Conservation (phyloP, 768 basidiomycete genomes). For the Russula ochroleuca region DNA sequence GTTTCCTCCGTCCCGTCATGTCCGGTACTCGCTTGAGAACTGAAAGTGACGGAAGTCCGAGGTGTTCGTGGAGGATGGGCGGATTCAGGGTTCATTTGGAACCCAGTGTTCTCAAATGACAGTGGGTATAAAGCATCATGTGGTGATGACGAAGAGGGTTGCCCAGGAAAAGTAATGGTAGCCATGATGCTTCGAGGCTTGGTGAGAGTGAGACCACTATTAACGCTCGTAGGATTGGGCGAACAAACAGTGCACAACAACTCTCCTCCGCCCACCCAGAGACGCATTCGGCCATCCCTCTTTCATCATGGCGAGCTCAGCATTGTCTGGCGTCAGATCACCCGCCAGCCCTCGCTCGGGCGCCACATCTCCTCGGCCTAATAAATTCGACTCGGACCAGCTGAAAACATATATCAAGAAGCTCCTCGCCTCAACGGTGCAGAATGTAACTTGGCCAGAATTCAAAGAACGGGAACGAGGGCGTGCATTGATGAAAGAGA, state of each 20-base stretch:
- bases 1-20: conserved; percentile 37
- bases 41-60: conserved; percentile 45
- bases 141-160: conserved; percentile 40
- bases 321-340: conserved; percentile 49
- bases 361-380: conserved; percentile 50
- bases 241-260: conserved; percentile 24
- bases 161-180: conserved; percentile 58
- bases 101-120: conserved; percentile 52
- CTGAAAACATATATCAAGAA: conserved; percentile 80
- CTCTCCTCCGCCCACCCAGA: background rate
- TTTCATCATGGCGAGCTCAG: conserved; percentile 16
- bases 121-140: conserved; percentile 51
- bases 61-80: conserved; percentile 77
- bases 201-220: conserved; percentile 1
- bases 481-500: conserved; percentile 76
- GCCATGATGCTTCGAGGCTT: conserved; percentile 46
- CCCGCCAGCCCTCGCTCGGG: conserved; percentile 58
- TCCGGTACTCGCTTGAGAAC: conserved; percentile 39
- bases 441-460: conserved; percentile 61
- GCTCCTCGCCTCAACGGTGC: conserved; percentile 65
- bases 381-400: conserved; percentile 63
- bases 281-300: background rate
- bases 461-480: conserved; percentile 64
- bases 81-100: conserved; percentile 80
- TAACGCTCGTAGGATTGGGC: background rate